Percentiles rank a stretch among this genome's conserved stretches.
Conservation (phyloP, 345 rosid genomes). For the Psidium guajava region DNA sequence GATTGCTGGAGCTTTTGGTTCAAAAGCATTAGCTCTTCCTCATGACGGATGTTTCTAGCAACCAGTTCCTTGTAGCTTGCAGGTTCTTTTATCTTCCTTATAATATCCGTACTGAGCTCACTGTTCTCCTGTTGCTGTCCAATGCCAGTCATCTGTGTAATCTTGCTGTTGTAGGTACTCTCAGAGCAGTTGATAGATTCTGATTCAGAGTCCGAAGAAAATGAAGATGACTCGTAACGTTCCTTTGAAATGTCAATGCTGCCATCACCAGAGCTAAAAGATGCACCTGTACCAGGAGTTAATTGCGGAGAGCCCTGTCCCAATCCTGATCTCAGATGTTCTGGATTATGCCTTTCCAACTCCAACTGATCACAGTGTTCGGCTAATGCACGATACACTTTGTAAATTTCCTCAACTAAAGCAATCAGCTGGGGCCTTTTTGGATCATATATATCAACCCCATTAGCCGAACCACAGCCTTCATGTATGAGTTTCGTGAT, state of each 20-base stretch:
- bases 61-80: constrained; percentile 27
- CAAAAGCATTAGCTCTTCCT: constrained; percentile 37
- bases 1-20: constrained; percentile 33
- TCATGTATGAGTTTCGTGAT: constrained; percentile 37
- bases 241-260: constrained; percentile 49
- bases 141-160: constrained; percentile 12
- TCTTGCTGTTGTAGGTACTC: constrained; percentile 23
- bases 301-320: constrained; percentile 23
- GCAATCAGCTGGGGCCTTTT: constrained; percentile 30
- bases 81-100: constrained; percentile 7
- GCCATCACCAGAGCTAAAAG: constrained; percentile 37
- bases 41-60: constrained; percentile 13
- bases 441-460: constrained; percentile 21
- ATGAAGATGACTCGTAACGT: constrained; percentile 51
- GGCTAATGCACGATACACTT: constrained; percentile 31
- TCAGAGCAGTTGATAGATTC: constrained; percentile 53
- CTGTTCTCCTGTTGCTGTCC: constrained; percentile 12
- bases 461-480: constrained; percentile 20
- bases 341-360: constrained; percentile 23
- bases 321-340: not conserved
- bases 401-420: constrained; percentile 28
- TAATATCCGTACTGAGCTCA: constrained; percentile 17
- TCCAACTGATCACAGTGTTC: constrained; percentile 34
- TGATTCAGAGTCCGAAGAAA: constrained; percentile 63
- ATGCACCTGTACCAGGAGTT: constrained; percentile 22